Conservation (phyloP, 345 rosid genomes). For the Aquilaria sinensis region DNA sequence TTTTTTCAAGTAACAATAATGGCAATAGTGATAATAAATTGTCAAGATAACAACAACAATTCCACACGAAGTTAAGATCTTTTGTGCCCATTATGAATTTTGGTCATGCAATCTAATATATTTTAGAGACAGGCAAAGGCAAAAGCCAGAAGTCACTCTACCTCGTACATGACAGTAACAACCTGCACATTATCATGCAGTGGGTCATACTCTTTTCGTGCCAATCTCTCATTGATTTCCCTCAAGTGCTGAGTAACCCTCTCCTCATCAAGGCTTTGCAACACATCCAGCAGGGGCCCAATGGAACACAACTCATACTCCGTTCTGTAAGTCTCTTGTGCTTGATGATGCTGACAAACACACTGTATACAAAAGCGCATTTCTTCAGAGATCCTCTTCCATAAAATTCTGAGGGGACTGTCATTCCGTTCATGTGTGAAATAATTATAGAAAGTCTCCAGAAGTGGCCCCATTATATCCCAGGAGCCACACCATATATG, state of each 20-base stretch:
- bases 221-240: constrained; percentile 52
- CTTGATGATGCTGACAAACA: constrained; percentile 89
- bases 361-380: constrained; percentile 73
- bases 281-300: constrained; percentile 76
- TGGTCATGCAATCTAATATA: too few relatives aligned
- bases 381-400: constrained; percentile 77
- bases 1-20: too few relatives aligned
- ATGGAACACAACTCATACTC: constrained; percentile 72
- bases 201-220: constrained; percentile 53
- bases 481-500: constrained; percentile 84
- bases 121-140: neutral
- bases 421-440: constrained; percentile 57
- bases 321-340: constrained; percentile 59
- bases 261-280: constrained; percentile 73
- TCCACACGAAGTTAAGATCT: too few relatives aligned
- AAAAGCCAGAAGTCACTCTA: constrained; percentile 13
- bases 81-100: too few relatives aligned
- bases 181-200: constrained; percentile 63
- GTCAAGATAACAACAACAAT: too few relatives aligned
- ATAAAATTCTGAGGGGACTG: constrained; percentile 74
- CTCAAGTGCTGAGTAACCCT: constrained; percentile 68
- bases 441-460: constrained; percentile 88
- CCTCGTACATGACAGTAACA: constrained; percentile 93
- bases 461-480: constrained; percentile 87
- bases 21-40: too few relatives aligned